Percentiles rank a stretch among this genome's conserved stretches.
Conservation (phyloP, 805 yeast genomes). For the Schizosaccharomyces cryophilus region DNA sequence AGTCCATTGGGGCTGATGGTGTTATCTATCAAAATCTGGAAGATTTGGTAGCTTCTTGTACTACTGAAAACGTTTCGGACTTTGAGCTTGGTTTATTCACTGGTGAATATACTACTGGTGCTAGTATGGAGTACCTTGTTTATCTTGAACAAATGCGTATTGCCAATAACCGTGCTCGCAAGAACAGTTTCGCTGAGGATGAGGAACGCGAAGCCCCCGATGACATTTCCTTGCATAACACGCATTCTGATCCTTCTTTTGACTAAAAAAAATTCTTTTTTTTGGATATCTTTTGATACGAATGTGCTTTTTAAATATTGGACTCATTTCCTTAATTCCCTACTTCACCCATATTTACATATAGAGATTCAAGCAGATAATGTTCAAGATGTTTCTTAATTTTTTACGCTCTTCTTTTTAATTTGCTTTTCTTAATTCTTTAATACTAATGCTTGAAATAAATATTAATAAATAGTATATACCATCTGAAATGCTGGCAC, state of each 20-base stretch:
- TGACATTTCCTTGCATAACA: neutral
- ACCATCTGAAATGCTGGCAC: no score
- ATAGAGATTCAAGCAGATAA: no score
- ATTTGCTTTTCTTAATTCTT: no score
- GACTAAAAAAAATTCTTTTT: neutral
- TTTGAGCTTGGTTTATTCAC: constrained; percentile 95
- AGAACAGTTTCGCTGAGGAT: neutral
- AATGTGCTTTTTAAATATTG: no score
- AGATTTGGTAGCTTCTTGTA: constrained; percentile 63
- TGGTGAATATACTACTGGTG: constrained; percentile 85
- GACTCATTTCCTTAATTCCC: neutral
- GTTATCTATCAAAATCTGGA: constrained; percentile 71
- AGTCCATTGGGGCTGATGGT: constrained; percentile 65
- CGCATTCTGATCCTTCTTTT: neutral
- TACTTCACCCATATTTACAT: neutral
- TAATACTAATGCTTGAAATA: no score
- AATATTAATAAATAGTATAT: no score
- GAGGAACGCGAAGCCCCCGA: constrained; percentile 1
- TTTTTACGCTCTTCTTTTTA: no score
- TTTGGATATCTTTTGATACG: no score
- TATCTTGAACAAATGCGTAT: constrained; percentile 55
- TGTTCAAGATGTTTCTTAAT: no score
- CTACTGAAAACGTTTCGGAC: constrained; percentile 20
- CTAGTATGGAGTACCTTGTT: constrained; percentile 54
- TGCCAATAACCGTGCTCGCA: neutral